Conservation (phyloP, 192 early-diverging fungal species). For the Phycomyces nitens region DNA sequence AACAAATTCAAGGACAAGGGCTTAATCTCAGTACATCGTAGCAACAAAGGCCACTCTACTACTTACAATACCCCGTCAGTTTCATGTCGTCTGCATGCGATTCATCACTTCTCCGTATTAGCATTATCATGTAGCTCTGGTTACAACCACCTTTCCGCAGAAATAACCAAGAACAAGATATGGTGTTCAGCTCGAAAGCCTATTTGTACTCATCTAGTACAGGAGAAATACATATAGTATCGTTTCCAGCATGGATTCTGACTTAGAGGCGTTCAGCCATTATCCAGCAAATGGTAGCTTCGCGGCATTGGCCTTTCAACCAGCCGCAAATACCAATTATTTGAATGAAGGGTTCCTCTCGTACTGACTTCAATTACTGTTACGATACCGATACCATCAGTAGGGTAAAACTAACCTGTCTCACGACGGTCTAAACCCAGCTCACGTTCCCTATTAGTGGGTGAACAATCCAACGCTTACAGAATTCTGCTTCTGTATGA, state of each 20-base stretch:
- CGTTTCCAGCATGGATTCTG: conserved; percentile 67
- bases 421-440: conserved; percentile 94
- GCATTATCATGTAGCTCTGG: no score
- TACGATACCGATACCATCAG: conserved; percentile 73
- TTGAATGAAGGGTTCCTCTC: conserved; percentile 64
- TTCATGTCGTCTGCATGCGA: no score
- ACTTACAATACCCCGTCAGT: no score
- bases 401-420: conserved; percentile 94
- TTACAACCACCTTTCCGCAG: no score
- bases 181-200: conserved; percentile 15
- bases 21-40: no score
- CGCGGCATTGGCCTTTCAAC: conserved; percentile 65
- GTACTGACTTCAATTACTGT: conserved; percentile 78
- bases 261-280: conserved; percentile 75
- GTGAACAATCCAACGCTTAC: conserved; percentile 87
- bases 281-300: conserved; percentile 71
- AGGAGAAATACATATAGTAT: conserved; percentile 27
- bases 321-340: conserved; percentile 57
- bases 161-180: conserved; percentile 30
- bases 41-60: no score
- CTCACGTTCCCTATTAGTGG: conserved; percentile 88
- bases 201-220: conserved; percentile 5
- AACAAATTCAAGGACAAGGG: no score
- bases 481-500: conserved; percentile 83
- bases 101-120: no score